Base-by-base conservation (phyloP, 495 filamentous ascomycete genomes). In the Daldinia grandis region DNA sequence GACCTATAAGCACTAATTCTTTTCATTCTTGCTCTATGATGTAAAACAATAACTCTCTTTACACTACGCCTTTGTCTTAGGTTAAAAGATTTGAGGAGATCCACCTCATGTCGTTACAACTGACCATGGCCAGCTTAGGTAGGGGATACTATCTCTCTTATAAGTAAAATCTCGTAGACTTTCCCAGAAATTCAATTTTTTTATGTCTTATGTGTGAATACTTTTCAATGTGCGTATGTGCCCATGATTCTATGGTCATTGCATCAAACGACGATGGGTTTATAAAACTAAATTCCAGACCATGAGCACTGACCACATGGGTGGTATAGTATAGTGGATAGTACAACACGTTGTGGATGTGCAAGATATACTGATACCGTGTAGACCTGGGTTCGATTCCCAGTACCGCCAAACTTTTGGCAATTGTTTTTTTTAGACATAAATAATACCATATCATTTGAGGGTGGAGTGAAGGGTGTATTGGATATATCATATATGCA, bases 291-390 rank as follows among this genome's bases (percentile, higher is more conserved):
- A 4, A 31, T 15, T 25, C 25, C 19, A 17, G 17, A 2, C 14
- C 9, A 24, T n/a, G 15, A 53, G 27, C 49, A 53, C 14, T 53
- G 27, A 30, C 49, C 49, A 53, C 49, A 25, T 7, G 30, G 65
- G 66, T 73, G 71, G 67, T 65, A 55, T 70, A 60, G 67, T 70
- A 64, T 70, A 70, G 57, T 70, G 67, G 67, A 61, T 64, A 70
- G 67, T 64, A 70, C 67, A 70, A 70, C 61, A 70, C 67, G 67
- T 70, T 70, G 67, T 70, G 67, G 67, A 62, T 56, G 8, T 47
- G 42, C 42, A 47, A 47, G 3, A 19, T 38, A 61, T 56, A 61
- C 60, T 60, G 44, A 54, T 70, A 64, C 67, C 67, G 67, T 70
- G 61, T 70, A 70, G 49, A 70, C 57, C 67, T 70, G 67, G 67